phyloP scores from a whole-genome alignment of 2,329 filamentous ascomycete genomes.

The Juglanconis juglandina region DNA sequence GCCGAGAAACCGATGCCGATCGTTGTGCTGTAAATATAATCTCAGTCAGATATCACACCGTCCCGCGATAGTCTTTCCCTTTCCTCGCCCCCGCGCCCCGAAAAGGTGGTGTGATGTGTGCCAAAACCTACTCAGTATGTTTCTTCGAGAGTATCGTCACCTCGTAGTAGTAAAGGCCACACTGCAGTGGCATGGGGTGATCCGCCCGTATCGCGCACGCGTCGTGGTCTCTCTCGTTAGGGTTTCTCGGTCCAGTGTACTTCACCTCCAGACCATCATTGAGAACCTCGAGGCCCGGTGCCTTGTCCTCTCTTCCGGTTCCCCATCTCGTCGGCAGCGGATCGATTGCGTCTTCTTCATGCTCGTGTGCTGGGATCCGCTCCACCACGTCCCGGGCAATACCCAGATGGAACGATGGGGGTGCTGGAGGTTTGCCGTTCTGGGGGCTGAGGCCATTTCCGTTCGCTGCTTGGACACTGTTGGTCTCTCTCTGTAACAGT shows the following conservation, averaged over 20 bases:
- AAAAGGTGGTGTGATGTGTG: conserved; percentile 3
- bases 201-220: conserved; percentile 80
- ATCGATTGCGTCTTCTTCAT: conserved; percentile 54
- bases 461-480: conserved; percentile 43
- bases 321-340: conserved; percentile 83
- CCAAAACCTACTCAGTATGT: conserved; percentile 51
- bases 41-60: not conserved
- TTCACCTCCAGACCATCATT: conserved; percentile 71
- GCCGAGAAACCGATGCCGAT: conserved; percentile 62
- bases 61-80: not conserved
- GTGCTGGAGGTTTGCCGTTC: conserved; percentile 51
- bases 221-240: conserved; percentile 62
- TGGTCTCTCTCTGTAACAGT: conserved; percentile 45
- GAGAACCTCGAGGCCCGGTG: conserved; percentile 67
- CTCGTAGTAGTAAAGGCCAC: conserved; percentile 94
- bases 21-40: conserved; percentile 42
- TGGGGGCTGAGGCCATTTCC: conserved; percentile 48
- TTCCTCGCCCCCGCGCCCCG: not conserved
- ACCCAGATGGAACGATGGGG: conserved; percentile 59
- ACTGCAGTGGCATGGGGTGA: conserved; percentile 80
- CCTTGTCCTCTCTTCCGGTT: conserved; percentile 63
- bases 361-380: conserved; percentile 56
- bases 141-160: conserved; percentile 51
- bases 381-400: conserved; percentile 84
- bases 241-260: conserved; percentile 45